A percentile compares a stretch with the other conserved stretches of the same genome.
These are phyloP conservation scores for Hygrophorus pudorinus DNA, from an alignment of 768 basidiomycete genomes.

Conservation along the genomic window DNA sequence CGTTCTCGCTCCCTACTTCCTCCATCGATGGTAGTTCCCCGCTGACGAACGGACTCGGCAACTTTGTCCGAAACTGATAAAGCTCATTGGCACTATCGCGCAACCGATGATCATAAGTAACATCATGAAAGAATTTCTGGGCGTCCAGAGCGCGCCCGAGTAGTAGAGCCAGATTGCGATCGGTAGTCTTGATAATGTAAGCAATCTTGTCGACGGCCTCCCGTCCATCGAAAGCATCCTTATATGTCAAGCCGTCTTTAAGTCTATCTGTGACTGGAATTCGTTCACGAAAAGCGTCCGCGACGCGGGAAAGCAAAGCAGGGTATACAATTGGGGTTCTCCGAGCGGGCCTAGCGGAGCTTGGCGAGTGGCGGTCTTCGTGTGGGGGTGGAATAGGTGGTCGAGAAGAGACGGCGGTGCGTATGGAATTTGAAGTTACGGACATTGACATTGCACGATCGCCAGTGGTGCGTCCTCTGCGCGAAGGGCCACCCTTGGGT, in stretches of 20 bases:
- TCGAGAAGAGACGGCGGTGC: constrained; percentile 32
- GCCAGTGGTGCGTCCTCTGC: constrained; percentile 50
- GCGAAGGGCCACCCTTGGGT: constrained; percentile 37
- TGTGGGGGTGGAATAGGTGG: constrained; percentile 22
- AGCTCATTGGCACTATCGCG: constrained; percentile 82
- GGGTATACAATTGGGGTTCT: constrained; percentile 83
- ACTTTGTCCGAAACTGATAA: constrained; percentile 83
- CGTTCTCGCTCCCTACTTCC: constrained; percentile 18
- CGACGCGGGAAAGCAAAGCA: constrained; percentile 90
- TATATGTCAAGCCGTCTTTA: constrained; percentile 95
- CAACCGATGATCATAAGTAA: constrained; percentile 95
- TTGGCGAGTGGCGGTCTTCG: constrained; percentile 33
- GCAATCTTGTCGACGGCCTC: constrained; percentile 96
- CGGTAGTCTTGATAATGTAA: constrained; percentile 97
- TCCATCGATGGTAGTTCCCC: constrained; percentile 46
- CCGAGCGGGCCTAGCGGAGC: constrained; percentile 27
- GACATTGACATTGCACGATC: constrained; percentile 77
- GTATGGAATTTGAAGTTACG: constrained; percentile 41
- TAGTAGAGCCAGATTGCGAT: constrained; percentile 88
- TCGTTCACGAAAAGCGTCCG: constrained; percentile 84
- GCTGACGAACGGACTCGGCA: constrained; percentile 79
- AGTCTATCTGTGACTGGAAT: constrained; percentile 67
- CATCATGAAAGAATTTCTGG: constrained; percentile 99
- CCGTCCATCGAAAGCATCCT: constrained; percentile 92
- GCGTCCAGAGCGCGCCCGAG: constrained; percentile 94